Evolutionary conservation across 257 asterid species (phyloP).

Genomic region (Plantago ovata): DNA sequence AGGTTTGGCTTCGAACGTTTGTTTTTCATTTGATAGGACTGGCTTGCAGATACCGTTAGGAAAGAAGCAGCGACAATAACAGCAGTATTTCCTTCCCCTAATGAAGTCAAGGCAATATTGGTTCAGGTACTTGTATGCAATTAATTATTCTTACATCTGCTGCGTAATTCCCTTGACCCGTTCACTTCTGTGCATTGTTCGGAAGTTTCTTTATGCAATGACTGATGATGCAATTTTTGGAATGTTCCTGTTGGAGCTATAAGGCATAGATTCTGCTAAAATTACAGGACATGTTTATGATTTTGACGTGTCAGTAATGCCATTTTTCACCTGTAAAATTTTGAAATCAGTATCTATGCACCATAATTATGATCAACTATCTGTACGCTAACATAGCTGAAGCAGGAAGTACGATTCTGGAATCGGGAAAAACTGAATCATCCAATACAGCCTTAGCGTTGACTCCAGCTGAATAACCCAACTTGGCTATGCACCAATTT

Average conservation of each 20-base stretch:
- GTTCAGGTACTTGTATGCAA: conserved; percentile 63
- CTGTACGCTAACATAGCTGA: conserved; percentile 10
- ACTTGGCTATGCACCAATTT: too few relatives aligned
- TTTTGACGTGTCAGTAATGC: too few relatives aligned
- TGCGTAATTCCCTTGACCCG: too few relatives aligned
- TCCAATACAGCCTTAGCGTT: too few relatives aligned
- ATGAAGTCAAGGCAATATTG: conserved; percentile 96
- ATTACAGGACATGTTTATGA: too few relatives aligned
- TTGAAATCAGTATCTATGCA: too few relatives aligned
- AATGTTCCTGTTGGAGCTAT: conserved; percentile 4
- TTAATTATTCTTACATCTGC: conserved; percentile 16
- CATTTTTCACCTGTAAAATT: too few relatives aligned
- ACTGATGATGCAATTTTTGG: conserved; percentile 8
- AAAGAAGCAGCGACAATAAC: conserved; percentile 97
- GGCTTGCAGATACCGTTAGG: conserved; percentile 77
- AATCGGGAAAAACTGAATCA: too few relatives aligned
- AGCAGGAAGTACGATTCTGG: conserved; percentile 1
- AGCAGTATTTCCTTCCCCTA: conserved; percentile 94
- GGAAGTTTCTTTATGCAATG: too few relatives aligned
- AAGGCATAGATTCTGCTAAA: too few relatives aligned
- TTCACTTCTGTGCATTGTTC: too few relatives aligned
- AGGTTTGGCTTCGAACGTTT: conserved; percentile 16
- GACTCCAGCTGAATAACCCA: too few relatives aligned
- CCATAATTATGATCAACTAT: conserved; percentile 3
- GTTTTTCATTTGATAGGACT: conserved; percentile 21